Conservation (phyloP, 139 green algal species). For the Volvox africanus region DNA sequence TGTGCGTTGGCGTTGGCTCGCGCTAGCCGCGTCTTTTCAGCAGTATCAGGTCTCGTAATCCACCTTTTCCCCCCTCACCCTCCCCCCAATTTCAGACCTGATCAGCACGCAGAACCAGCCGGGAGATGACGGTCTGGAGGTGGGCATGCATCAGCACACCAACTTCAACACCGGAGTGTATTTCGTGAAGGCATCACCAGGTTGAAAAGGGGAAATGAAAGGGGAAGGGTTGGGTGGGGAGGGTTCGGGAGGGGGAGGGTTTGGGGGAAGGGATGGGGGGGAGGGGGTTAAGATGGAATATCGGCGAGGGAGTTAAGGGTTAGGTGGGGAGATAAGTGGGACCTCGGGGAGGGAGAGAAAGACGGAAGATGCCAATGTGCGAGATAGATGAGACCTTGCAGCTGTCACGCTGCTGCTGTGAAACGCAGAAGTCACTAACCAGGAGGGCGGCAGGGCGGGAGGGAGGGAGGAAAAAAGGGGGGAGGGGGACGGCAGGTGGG, state of each 20-base stretch:
- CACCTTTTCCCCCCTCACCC: neutral
- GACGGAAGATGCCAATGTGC: no score
- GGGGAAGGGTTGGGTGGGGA: neutral
- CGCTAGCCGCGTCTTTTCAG: no score
- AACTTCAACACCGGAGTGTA: conserved; percentile 68
- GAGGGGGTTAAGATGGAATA: no score
- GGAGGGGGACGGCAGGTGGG: no score
- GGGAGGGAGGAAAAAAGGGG: no score
- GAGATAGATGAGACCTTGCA: no score
- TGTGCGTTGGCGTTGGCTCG: no score
- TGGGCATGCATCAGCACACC: conserved; percentile 48
- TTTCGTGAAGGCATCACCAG: conserved; percentile 45
- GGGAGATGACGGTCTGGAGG: conserved; percentile 58
- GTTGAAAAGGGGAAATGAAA: neutral
- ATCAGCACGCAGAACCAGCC: conserved; percentile 46
- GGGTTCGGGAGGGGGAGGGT: neutral
- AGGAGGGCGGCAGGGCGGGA: no score
- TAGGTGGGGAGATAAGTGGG: neutral
- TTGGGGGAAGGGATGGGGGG: neutral
- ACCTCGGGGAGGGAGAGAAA: no score
- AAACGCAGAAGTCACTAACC: no score
- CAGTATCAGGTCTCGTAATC: no score
- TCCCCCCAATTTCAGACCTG: conserved; percentile 34
- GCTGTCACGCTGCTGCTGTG: no score
- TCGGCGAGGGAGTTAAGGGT: neutral